These are phyloP conservation scores for Hericium coralloides DNA, from an alignment of 768 basidiomycete genomes.

Conservation along the genomic window DNA sequence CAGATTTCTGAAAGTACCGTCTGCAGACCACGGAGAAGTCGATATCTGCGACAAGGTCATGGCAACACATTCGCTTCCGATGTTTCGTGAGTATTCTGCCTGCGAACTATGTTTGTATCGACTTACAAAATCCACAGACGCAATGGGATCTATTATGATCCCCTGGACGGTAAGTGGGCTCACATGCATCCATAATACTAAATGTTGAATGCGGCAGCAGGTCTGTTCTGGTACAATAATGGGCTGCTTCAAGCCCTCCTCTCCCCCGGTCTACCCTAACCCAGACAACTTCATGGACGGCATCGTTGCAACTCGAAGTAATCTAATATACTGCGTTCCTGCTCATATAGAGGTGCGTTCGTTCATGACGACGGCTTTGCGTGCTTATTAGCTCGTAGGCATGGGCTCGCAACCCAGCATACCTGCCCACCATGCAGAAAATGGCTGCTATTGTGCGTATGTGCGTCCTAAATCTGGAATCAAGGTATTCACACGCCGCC, in stretches of 20 bases:
- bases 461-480: not conserved
- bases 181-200: not conserved
- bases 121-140: not conserved
- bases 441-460: slow-evolving; percentile 10
- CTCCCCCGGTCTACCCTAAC: slow-evolving; percentile 16
- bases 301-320: slow-evolving; percentile 5
- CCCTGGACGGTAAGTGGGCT: not conserved
- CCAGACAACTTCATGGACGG: slow-evolving; percentile 14
- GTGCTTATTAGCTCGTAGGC: slow-evolving; percentile 4
- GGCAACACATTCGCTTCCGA: not conserved
- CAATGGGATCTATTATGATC: slow-evolving; percentile 3
- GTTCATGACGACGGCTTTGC: not conserved
- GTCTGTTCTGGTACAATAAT: slow-evolving; percentile 9
- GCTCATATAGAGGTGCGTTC: slow-evolving; percentile 19
- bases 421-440: slow-evolving; percentile 3
- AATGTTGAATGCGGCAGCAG: not conserved
- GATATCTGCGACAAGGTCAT: not conserved
- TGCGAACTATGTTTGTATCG: not conserved
- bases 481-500: not conserved
- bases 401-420: slow-evolving; percentile 13
- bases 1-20: not conserved
- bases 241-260: slow-evolving; percentile 16
- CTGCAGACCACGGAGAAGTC: not conserved
- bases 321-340: slow-evolving; percentile 15
- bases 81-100: not conserved